Evolutionary conservation across 1,284 basidiomycete genomes (phyloP).

Genomic region (Coriolopsis trogii): DNA sequence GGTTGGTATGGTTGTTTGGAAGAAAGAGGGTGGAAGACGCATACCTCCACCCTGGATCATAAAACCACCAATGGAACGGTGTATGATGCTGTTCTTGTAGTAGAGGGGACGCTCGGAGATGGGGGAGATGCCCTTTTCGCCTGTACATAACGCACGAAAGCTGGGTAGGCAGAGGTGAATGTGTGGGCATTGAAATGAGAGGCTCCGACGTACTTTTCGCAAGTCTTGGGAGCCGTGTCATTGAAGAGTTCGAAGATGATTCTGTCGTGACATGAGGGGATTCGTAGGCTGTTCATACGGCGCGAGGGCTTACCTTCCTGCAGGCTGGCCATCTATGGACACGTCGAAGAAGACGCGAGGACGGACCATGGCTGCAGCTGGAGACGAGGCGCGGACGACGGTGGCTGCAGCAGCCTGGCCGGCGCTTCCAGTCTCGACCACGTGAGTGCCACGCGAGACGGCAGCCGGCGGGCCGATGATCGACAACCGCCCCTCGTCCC

Average conservation of each 20-base stretch:
- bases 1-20: background rate
- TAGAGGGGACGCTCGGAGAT: slow-evolving; percentile 69
- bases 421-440: too few relatives aligned
- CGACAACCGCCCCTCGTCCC: too few relatives aligned
- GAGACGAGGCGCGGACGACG: background rate
- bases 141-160: slow-evolving; percentile 88
- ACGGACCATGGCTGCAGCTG: slow-evolving; percentile 39
- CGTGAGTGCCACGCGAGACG: too few relatives aligned
- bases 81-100: slow-evolving; percentile 82
- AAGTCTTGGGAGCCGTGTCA: slow-evolving; percentile 79
- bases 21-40: slow-evolving; percentile 14
- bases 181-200: background rate
- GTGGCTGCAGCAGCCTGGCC: too few relatives aligned
- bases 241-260: slow-evolving; percentile 84
- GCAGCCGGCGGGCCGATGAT: too few relatives aligned
- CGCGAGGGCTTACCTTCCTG: slow-evolving; percentile 71
- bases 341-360: slow-evolving; percentile 76
- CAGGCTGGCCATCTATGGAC: slow-evolving; percentile 49
- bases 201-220: slow-evolving; percentile 86
- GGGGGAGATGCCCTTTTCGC: slow-evolving; percentile 76
- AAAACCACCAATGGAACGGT: slow-evolving; percentile 82
- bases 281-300: too few relatives aligned
- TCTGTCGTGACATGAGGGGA: too few relatives aligned
- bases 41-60: slow-evolving; percentile 87
- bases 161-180: slow-evolving; percentile 40